A percentile compares a stretch with the other conserved stretches of the same genome.
Evolutionary conservation across 139 green algal genomes (phyloP).

Genomic region (Tetradesmus obliquus): DNA sequence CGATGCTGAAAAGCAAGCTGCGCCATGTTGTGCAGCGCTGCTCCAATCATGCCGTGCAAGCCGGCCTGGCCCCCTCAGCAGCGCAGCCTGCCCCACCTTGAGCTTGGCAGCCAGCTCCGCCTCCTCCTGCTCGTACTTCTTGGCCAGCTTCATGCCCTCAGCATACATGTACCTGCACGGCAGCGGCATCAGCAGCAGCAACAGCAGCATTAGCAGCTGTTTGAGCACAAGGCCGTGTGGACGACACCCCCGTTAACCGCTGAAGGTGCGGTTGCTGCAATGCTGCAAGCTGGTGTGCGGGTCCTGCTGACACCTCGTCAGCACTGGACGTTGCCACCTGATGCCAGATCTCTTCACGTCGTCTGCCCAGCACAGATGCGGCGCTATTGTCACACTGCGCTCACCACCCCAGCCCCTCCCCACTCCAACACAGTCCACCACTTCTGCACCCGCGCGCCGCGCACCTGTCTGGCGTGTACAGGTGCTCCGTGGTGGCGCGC

Average conservation of each 20-base stretch:
- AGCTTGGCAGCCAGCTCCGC: conserved; percentile 62
- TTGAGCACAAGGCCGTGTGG: not conserved
- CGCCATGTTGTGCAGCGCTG: not conserved
- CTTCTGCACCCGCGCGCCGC: not conserved
- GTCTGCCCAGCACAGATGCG: too few relatives aligned
- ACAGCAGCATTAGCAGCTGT: not conserved
- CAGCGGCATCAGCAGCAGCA: not conserved
- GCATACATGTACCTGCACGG: conserved; percentile 55
- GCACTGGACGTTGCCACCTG: too few relatives aligned
- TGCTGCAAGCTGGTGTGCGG: too few relatives aligned
- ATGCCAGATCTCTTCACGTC: too few relatives aligned
- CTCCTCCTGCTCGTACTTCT: conserved; percentile 59
- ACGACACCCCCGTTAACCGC: too few relatives aligned
- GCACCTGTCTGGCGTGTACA: conserved; percentile 59
- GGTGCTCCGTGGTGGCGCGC: conserved; percentile 61
- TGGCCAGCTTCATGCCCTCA: conserved; percentile 71
- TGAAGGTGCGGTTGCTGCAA: too few relatives aligned
- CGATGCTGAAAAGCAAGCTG: too few relatives aligned
- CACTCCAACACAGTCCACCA: too few relatives aligned
- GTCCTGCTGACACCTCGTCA: too few relatives aligned
- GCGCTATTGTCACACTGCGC: too few relatives aligned
- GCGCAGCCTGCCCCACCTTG: conserved; percentile 50
- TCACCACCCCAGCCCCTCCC: too few relatives aligned
- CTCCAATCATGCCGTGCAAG: not conserved
- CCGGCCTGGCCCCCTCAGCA: not conserved